These are phyloP conservation scores for Irpex sp. DNA, from an alignment of 1,284 basidiomycete genomes.

Conservation along the genomic window DNA sequence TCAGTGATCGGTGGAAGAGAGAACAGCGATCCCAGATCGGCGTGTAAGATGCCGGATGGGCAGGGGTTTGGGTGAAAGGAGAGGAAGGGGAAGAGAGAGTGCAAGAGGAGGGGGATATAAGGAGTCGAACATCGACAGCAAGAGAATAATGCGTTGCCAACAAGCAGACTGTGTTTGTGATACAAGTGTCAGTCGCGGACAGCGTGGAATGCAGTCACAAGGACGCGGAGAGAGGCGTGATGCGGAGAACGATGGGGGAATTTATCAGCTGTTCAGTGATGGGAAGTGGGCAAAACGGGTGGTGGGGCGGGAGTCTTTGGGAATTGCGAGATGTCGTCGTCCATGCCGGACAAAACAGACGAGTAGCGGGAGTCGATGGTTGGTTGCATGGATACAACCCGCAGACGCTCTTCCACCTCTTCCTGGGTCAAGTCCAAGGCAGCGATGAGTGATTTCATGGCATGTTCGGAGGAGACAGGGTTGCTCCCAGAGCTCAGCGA, in stretches of 20 bases:
- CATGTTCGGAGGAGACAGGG: slow-evolving; percentile 33
- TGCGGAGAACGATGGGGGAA: background rate
- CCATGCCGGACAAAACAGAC: slow-evolving; percentile 7
- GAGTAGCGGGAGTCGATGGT: slow-evolving; percentile 23
- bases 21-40: slow-evolving; percentile 10
- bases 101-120: background rate
- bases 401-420: slow-evolving; percentile 37
- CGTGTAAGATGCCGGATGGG: slow-evolving; percentile 6
- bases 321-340: slow-evolving; percentile 19
- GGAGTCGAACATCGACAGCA: background rate
- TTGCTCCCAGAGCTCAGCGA: slow-evolving; percentile 19
- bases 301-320: slow-evolving; percentile 22
- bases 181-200: background rate
- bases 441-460: slow-evolving; percentile 57
- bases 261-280: background rate
- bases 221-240: background rate
- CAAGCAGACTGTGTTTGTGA: background rate
- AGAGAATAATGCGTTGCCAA: background rate
- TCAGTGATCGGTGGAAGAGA: background rate
- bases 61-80: slow-evolving; percentile 2
- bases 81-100: background rate
- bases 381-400: slow-evolving; percentile 28
- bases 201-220: background rate
- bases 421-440: slow-evolving; percentile 46
- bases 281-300: background rate